Conservation (phyloP, 2,329 filamentous ascomycete genomes). For the Phaeophleospora eucalypticola region DNA sequence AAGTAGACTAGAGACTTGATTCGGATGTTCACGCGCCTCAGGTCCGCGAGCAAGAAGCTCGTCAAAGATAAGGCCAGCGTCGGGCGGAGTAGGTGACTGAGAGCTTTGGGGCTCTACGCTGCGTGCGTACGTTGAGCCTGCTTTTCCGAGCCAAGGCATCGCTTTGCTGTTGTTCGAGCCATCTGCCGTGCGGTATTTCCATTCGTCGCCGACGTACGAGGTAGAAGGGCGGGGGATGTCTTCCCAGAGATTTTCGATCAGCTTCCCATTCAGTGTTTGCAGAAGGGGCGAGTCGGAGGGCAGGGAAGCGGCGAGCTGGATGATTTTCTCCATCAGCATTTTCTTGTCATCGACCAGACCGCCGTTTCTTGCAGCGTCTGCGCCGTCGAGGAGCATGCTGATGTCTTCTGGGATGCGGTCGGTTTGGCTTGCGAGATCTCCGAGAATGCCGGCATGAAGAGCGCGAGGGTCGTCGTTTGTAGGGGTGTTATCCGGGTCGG, state of each 20-base stretch:
- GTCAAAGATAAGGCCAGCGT: conserved; percentile 65
- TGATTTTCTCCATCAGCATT: neutral
- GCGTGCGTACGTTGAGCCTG: conserved; percentile 63
- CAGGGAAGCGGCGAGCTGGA: neutral
- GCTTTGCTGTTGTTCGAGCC: neutral
- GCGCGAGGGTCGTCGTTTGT: neutral
- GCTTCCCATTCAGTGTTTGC: neutral
- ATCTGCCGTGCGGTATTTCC: neutral
- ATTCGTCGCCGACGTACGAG: neutral
- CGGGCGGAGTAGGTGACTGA: conserved; percentile 58
- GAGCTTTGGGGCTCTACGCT: conserved; percentile 57
- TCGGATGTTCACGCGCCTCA: conserved; percentile 58
- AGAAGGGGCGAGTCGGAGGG: neutral
- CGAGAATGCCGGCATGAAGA: neutral
- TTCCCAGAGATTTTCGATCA: neutral
- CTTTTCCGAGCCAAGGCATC: conserved; percentile 49
- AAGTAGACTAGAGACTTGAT: conserved; percentile 68
- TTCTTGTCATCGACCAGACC: neutral
- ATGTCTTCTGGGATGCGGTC: neutral
- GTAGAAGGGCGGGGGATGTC: neutral
- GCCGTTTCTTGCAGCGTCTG: neutral
- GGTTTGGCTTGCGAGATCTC: neutral
- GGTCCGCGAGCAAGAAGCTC: conserved; percentile 59
- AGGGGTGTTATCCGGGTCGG: neutral
- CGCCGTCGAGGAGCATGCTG: neutral